Evolutionary conservation across 345 rosid species (phyloP).

Genomic region (Theobroma cacao): DNA sequence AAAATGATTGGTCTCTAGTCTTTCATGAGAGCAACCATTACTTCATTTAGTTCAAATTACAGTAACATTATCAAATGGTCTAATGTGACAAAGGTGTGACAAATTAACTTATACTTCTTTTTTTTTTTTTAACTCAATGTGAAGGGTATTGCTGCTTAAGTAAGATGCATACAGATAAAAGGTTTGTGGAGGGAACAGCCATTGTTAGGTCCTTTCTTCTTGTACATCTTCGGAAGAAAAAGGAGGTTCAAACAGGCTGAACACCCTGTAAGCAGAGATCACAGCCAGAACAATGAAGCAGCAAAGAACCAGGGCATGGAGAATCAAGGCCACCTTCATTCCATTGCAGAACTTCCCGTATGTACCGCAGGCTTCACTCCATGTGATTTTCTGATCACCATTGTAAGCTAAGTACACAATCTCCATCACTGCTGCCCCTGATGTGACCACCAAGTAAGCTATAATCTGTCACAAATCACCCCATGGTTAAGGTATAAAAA

Average conservation of each 20-base stretch:
- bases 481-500: not conserved
- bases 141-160: too few species aligned
- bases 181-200: not conserved
- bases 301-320: constrained; percentile 57
- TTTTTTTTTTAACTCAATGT: too few species aligned
- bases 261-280: constrained; percentile 77
- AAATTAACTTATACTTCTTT: too few species aligned
- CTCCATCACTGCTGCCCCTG: constrained; percentile 70
- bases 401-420: constrained; percentile 56
- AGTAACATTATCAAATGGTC: too few species aligned
- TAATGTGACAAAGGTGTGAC: too few species aligned
- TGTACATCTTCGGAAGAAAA: constrained; percentile 29
- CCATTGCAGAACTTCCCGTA: constrained; percentile 60
- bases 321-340: constrained; percentile 52
- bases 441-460: constrained; percentile 76
- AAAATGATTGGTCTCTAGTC: too few species aligned
- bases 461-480: constrained; percentile 43
- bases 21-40: too few species aligned
- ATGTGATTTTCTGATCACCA: constrained; percentile 65
- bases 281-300: constrained; percentile 61
- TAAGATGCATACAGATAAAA: not conserved
- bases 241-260: constrained; percentile 68
- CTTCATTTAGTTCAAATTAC: too few species aligned
- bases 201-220: constrained; percentile 1
- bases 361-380: constrained; percentile 79